Evolutionary conservation across 148 eudicot genomes (phyloP).

Genomic region (Amaranthus hypochondriacus): DNA sequence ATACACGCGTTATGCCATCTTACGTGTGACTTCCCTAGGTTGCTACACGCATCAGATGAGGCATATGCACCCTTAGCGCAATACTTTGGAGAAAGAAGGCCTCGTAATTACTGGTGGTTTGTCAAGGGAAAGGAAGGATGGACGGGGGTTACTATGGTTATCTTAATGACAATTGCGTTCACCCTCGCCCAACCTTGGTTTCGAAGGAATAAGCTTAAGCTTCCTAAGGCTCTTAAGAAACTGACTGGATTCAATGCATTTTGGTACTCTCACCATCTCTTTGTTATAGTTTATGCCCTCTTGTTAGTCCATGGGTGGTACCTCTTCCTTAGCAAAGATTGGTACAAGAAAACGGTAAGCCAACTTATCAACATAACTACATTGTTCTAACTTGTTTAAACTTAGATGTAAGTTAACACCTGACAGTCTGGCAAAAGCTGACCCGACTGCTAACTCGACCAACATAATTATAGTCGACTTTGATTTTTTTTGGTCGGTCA

Average conservation of each 20-base stretch:
- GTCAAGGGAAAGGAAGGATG: conserved; percentile 50
- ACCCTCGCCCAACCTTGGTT: conserved; percentile 57
- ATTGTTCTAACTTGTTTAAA: not conserved
- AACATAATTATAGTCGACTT: too few species aligned
- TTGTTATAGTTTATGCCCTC: conserved; percentile 47
- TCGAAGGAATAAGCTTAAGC: conserved; percentile 37
- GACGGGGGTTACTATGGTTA: conserved; percentile 47
- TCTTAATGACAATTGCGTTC: conserved; percentile 48
- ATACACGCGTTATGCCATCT: conserved; percentile 42
- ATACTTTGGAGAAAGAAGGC: conserved; percentile 33
- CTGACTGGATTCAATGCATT: conserved; percentile 59
- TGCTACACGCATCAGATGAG: conserved; percentile 40
- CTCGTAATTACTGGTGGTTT: conserved; percentile 50
- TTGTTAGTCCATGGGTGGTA: conserved; percentile 41
- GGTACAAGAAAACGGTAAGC: conserved; percentile 46
- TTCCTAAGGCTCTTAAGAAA: conserved; percentile 44
- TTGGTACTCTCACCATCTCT: conserved; percentile 61
- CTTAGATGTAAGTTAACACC: not conserved
- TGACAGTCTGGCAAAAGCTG: too few species aligned
- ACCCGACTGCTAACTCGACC: too few species aligned
- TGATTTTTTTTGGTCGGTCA: too few species aligned
- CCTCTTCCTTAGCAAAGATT: conserved; percentile 40
- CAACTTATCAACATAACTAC: not conserved
- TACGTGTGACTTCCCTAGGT: conserved; percentile 50
- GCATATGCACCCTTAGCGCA: conserved; percentile 33